Base-by-base conservation (phyloP, 805 yeast species). In the Clavispora vitiphila region DNA sequence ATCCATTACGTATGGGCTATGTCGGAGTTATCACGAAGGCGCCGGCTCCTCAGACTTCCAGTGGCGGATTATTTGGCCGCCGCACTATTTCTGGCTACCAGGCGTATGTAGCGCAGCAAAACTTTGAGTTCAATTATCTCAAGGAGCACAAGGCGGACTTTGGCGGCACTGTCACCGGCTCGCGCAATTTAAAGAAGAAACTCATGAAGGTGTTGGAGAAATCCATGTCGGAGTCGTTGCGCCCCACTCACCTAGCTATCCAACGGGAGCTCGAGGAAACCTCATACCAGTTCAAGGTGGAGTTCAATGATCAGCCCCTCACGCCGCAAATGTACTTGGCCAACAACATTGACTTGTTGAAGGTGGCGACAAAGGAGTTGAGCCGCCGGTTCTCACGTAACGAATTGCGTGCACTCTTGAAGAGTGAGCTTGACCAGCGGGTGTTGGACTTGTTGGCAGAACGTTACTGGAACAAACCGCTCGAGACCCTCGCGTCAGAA, bases 251-350 rank as follows among this genome's bases (percentile, higher is more conserved):
- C 40, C 72, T 76, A 35, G 74, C 90, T 6, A 91, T 93, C 39
- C 86, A 86, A 47, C 90, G 81, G 56, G 99, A 93, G 61, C 74
- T 90, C 34, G 99, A 95, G 60, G 99, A 95, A 55, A 80, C 97
- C 0, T 69, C 93, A 1, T 93, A 93, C 60, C 81, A 83, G 58
- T 93, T 88, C 68, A 93, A 93, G 61, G 99, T 93, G 19, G 97
- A 93, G 62, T 93, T 89, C 64, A 93, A 93, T 58, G 99, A 93
- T 62, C 78, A 97, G 40, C 86, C 84, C 26, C 71, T 93, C 48
- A 93, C 99, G 0, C 96, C 98, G 12, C 93, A 89, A 56, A 87
- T 95, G 44, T 93, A 93, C 58, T 72, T 93, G 52, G 96, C 97
- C 18, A 91, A 86, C 57, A 87, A 93, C 42, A 78, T 93, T 25